A percentile compares a stretch with the other conserved stretches of the same genome.
Conservation (phyloP, 768 basidiomycete species). For the Scleroderma bovista region DNA sequence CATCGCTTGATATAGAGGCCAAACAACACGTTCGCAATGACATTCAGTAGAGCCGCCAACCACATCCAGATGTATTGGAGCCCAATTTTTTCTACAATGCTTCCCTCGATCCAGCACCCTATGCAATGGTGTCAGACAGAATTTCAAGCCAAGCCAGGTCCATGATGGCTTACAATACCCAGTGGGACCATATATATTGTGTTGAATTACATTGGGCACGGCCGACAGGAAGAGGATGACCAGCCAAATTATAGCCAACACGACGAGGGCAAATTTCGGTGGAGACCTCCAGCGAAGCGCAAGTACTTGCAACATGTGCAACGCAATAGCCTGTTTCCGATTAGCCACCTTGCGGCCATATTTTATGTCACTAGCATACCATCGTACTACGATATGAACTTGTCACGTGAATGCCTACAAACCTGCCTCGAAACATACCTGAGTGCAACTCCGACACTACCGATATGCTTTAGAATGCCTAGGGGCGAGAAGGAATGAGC, state of each 20-base stretch:
- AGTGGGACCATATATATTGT: conserved; percentile 37
- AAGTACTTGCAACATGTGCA: conserved; percentile 36
- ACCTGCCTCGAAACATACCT: conserved; percentile 16
- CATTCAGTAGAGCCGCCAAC: conserved; percentile 37
- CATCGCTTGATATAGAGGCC: conserved; percentile 36
- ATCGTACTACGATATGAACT: conserved; percentile 11
- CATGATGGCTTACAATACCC: conserved; percentile 31
- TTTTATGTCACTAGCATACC: conserved; percentile 4
- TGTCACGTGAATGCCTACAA: background rate
- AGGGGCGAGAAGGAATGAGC: background rate
- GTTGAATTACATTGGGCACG: conserved; percentile 30
- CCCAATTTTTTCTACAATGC: conserved; percentile 36
- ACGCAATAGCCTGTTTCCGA: conserved; percentile 29
- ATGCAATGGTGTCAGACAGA: background rate
- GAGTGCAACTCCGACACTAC: conserved; percentile 37
- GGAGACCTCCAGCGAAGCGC: conserved; percentile 30
- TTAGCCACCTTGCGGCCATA: background rate
- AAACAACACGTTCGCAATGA: conserved; percentile 41
- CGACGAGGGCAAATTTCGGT: conserved; percentile 26
- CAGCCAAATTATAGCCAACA: conserved; percentile 34
- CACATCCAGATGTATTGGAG: conserved; percentile 53
- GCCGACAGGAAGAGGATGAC: conserved; percentile 36
- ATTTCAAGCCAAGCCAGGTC: background rate
- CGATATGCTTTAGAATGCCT: conserved; percentile 35
- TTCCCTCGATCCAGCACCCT: conserved; percentile 49